Conservation (phyloP, 106 monocot genomes). For the Dendrobium catenatum region DNA sequence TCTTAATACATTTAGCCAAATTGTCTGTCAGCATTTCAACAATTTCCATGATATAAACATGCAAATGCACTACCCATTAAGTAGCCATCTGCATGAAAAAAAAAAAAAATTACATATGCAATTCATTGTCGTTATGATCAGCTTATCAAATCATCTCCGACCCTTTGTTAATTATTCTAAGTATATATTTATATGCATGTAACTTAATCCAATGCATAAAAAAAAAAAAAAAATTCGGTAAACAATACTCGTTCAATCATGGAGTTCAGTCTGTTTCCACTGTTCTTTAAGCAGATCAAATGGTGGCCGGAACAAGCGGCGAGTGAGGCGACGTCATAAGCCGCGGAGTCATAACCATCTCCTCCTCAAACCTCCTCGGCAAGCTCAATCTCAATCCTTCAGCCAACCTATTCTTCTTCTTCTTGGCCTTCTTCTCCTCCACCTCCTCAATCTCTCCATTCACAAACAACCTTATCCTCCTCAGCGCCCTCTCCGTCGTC, state of each 20-base stretch:
- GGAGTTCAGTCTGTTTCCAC: too few relatives aligned
- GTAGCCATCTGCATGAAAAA: too few relatives aligned
- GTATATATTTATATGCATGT: not conserved
- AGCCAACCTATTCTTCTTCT: slow-evolving; percentile 26
- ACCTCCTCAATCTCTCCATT: too few relatives aligned
- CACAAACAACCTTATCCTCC: slow-evolving; percentile 42
- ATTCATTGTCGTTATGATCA: too few relatives aligned
- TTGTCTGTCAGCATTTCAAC: too few relatives aligned
- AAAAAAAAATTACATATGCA: too few relatives aligned
- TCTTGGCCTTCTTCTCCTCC: not conserved
- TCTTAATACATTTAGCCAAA: too few relatives aligned
- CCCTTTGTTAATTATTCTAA: not conserved
- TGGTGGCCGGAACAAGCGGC: slow-evolving; percentile 10
- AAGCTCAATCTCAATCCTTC: slow-evolving; percentile 15
- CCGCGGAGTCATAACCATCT: not conserved
- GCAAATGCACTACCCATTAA: too few relatives aligned
- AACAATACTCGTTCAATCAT: too few relatives aligned
- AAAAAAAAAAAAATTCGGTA: not conserved
- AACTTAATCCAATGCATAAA: not conserved
- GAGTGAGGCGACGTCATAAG: slow-evolving; percentile 8
- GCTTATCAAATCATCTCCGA: too few relatives aligned
- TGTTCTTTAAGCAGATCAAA: not conserved
- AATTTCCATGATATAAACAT: too few relatives aligned
- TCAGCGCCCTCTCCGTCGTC: slow-evolving; percentile 42
- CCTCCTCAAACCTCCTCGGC: slow-evolving; percentile 7